Evolutionary conservation across 805 yeast species (phyloP).

Genomic region (Lipomyces yamadae): DNA sequence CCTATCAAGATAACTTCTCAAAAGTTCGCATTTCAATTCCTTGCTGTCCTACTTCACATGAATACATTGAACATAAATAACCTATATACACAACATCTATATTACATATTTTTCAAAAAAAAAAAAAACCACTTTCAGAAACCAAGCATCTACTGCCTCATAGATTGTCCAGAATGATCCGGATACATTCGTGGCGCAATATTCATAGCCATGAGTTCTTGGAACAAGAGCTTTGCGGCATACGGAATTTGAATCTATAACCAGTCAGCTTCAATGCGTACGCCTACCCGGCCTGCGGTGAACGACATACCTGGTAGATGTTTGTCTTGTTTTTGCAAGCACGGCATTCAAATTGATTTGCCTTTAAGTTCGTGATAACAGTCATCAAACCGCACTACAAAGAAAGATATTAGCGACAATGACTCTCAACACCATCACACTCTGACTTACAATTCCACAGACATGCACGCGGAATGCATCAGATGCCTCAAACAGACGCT

Average conservation of each 20-base stretch:
- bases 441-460: constrained; percentile 68
- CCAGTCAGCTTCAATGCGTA: constrained; percentile 7
- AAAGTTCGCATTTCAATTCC: too few relatives aligned
- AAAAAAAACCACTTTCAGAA: background rate
- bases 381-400: constrained; percentile 88
- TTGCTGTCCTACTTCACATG: background rate
- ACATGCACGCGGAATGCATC: constrained; percentile 98
- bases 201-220: constrained; percentile 99
- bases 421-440: background rate
- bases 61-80: background rate
- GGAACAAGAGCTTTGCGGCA: constrained; percentile 97
- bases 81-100: constrained; percentile 12
- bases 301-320: constrained; percentile 71
- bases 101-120: constrained; percentile 3
- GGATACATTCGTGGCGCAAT: constrained; percentile 91
- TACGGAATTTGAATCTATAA: constrained; percentile 76
- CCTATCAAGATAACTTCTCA: too few relatives aligned
- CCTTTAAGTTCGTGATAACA: constrained; percentile 95
- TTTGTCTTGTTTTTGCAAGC: constrained; percentile 98
- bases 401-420: constrained; percentile 7
- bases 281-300: constrained; percentile 41
- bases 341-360: constrained; percentile 97
- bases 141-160: constrained; percentile 27
- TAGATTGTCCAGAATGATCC: constrained; percentile 72
- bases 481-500: constrained; percentile 97